A percentile compares a stretch with the other conserved stretches of the same genome.
Conservation (phyloP, 1,139 yeast species). For the Suhomyces maxii region DNA sequence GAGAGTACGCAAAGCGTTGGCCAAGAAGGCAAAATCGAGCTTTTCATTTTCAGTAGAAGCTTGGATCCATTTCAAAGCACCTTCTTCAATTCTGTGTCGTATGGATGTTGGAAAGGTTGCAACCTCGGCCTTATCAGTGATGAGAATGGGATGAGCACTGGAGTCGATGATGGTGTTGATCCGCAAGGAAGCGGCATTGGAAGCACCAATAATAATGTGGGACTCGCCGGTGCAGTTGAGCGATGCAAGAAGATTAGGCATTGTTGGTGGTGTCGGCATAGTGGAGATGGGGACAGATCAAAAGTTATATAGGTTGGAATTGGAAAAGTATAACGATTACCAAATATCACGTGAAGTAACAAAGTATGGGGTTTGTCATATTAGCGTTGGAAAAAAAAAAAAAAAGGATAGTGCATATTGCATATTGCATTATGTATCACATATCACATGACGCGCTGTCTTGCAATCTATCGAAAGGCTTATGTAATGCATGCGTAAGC, state of each 20-base stretch:
- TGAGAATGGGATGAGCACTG: constrained; percentile 60
- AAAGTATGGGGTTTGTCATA: not conserved
- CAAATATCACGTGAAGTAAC: constrained; percentile 15
- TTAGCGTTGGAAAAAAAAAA: too few relatives aligned
- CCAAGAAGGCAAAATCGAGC: constrained; percentile 27
- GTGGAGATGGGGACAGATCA: not conserved
- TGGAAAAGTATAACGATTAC: constrained; percentile 8
- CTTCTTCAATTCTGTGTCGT: constrained; percentile 19
- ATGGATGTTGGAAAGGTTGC: constrained; percentile 22
- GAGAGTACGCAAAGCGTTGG: constrained; percentile 36
- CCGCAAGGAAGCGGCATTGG: constrained; percentile 53
- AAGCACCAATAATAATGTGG: constrained; percentile 63
- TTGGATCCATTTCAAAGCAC: constrained; percentile 30
- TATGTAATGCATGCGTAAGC: not conserved
- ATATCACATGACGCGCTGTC: not conserved
- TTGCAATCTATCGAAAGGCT: not conserved
- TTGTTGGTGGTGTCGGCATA: constrained; percentile 6
- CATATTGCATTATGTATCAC: not conserved
- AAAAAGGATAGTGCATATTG: too few relatives aligned
- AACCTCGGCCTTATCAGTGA: constrained; percentile 25
- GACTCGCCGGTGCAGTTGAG: constrained; percentile 51
- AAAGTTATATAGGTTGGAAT: not conserved
- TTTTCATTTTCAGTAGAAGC: constrained; percentile 19
- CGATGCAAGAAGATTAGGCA: constrained; percentile 49
- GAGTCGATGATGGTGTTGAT: constrained; percentile 48